Evolutionary conservation across 1,284 basidiomycete species (phyloP).

Genomic region (Pyrrhoderma noxium): DNA sequence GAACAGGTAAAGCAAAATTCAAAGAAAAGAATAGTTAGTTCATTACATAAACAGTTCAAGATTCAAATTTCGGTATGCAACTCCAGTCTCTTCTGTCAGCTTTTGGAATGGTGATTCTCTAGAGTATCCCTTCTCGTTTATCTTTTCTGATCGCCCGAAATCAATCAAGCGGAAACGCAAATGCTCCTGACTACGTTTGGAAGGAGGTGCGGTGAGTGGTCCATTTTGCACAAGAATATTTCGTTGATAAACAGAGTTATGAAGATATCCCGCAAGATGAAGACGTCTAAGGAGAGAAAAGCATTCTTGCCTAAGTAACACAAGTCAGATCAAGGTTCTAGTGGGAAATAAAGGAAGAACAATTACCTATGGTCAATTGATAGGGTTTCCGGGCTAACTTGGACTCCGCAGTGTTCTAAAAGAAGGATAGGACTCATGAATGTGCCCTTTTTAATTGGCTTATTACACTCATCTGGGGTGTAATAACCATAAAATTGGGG

Average conservation of each 20-base stretch:
- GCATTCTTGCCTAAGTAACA: constrained; percentile 23
- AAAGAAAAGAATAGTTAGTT: not conserved
- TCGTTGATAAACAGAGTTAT: constrained; percentile 30
- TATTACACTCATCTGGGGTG: constrained; percentile 12
- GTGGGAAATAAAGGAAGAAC: not conserved
- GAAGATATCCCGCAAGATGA: constrained; percentile 27
- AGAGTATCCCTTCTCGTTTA: not conserved
- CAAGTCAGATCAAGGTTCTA: not conserved
- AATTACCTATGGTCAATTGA: constrained; percentile 23
- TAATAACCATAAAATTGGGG: constrained; percentile 38
- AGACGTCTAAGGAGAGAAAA: constrained; percentile 29
- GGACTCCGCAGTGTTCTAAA: constrained; percentile 32
- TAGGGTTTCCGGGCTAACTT: constrained; percentile 22
- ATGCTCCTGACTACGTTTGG: constrained; percentile 22
- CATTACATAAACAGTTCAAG: not conserved
- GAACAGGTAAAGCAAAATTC: too few relatives aligned
- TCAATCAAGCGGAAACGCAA: constrained; percentile 34
- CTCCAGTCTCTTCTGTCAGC: not conserved
- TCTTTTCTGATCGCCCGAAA: constrained; percentile 24
- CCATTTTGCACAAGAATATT: constrained; percentile 34
- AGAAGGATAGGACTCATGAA: constrained; percentile 29
- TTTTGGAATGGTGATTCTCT: not conserved
- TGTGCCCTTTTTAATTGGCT: constrained; percentile 5
- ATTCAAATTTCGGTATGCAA: not conserved
- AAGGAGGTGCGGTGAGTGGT: constrained; percentile 28